Base-by-base conservation (phyloP, 202 grass and related monocot genomes). In the Carex sylvatica region DNA sequence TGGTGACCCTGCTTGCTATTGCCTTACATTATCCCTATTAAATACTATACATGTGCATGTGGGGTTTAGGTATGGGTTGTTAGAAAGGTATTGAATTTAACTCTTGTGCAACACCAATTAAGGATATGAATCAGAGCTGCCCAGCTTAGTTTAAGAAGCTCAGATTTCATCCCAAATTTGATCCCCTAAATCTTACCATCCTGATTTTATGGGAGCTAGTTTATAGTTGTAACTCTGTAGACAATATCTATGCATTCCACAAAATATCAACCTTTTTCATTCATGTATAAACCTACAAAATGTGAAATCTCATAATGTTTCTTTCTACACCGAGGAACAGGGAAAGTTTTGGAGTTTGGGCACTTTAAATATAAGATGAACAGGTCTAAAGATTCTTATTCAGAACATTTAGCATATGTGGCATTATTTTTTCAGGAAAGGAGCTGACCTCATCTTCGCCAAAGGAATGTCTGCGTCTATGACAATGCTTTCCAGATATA, bases 371-470 rank as follows among this genome's bases (percentile, higher is more conserved):
- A 16, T 54, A 16, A 56, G 16, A 30, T 49, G 19, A 20, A 49
- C 38, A 49, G 20, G 28, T 77, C 30, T 77, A 53, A 16, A 76
- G 6, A 76, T 76, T 19, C 12, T 59, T 56, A 46, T 70, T 40
- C 72, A 75, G 49, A 36, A 77, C 0, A 15, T 19, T 13, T 58
- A 59, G 7, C n/a, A 59, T 77, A 59, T 36, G 14, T 22, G 9
- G 4, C 13, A 12, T 46, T 44, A 19, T 38, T 7, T 46, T 47
- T 58, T 35, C 73, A 77, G n/a, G 56, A 83, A 80, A 59, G 56
- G 65, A 36, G 40, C 61, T 74, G 72, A 99, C 96, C 96, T 99
- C 96, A 85, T 99, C 96, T 93, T 95, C 96, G 9, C 91, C 96
- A 70, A 99, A 99, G 55, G 96, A 99, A 84, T 99, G 96, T 0